Conservation (phyloP, 345 rosid genomes). For the Populus euphratica region DNA sequence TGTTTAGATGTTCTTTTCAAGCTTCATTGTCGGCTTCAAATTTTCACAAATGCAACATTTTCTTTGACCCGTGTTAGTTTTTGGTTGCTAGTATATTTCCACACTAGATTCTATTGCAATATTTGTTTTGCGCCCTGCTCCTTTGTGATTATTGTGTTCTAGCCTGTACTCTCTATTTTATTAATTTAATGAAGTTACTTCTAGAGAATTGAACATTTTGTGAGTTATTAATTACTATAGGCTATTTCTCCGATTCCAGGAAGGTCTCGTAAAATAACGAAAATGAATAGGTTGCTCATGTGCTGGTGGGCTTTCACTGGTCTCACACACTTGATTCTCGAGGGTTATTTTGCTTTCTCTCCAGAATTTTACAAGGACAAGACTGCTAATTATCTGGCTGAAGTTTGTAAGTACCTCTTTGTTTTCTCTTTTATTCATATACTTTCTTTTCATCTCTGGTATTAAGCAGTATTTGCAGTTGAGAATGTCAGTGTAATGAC, state of each 20-base stretch:
- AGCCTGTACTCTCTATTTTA: background rate
- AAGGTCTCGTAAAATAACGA: slow-evolving; percentile 32
- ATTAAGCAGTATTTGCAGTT: background rate
- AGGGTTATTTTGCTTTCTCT: slow-evolving; percentile 87
- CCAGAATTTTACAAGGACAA: slow-evolving; percentile 83
- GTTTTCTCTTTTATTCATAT: background rate
- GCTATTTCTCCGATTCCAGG: slow-evolving; percentile 33
- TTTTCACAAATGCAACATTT: background rate
- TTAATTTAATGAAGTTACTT: background rate
- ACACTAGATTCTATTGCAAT: background rate
- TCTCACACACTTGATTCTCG: slow-evolving; percentile 72
- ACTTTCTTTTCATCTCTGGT: background rate
- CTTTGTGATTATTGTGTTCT: background rate
- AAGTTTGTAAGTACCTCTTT: slow-evolving; percentile 69
- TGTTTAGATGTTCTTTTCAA: background rate
- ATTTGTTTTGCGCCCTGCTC: background rate
- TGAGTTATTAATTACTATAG: background rate
- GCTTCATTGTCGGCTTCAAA: background rate
- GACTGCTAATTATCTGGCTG: slow-evolving; percentile 69
- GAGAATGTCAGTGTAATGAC: background rate
- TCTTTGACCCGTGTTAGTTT: background rate
- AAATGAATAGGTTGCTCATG: slow-evolving; percentile 65
- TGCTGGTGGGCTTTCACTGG: slow-evolving; percentile 99
- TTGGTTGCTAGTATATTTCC: background rate
- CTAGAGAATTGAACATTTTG: background rate